Evolutionary conservation across 306 rosid genomes (phyloP).

Genomic region (Prunus dulcis): DNA sequence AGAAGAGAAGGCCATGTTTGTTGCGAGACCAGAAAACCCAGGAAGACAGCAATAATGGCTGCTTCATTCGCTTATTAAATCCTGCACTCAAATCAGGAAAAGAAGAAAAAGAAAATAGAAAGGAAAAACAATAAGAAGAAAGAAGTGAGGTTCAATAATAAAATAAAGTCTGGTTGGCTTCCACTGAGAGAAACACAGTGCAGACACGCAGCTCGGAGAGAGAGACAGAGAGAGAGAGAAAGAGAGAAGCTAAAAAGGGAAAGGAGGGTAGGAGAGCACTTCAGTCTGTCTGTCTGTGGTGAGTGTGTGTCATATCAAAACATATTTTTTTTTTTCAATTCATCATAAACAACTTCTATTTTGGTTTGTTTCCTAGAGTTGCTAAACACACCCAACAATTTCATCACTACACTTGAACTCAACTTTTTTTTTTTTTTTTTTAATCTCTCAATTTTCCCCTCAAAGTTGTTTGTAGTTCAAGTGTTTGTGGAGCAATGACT

Average conservation of each 20-base stretch:
- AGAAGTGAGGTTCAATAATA: background rate
- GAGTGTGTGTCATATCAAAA: too few species aligned
- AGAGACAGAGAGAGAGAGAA: background rate
- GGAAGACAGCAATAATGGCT: slow-evolving; percentile 33
- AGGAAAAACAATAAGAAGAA: background rate
- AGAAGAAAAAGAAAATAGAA: background rate
- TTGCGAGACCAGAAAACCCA: slow-evolving; percentile 31
- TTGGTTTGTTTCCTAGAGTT: too few species aligned
- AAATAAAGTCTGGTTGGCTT: background rate
- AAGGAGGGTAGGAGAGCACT: background rate
- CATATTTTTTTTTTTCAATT: too few species aligned
- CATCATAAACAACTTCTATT: too few species aligned
- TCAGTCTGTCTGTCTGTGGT: too few species aligned
- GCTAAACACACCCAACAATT: too few species aligned
- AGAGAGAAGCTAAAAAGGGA: background rate
- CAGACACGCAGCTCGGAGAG: slow-evolving; percentile 7
- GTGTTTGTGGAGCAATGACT: too few species aligned
- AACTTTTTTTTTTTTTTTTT: too few species aligned
- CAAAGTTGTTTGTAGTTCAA: too few species aligned
- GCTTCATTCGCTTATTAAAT: slow-evolving; percentile 37
- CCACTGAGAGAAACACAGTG: slow-evolving; percentile 15
- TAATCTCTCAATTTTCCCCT: too few species aligned
- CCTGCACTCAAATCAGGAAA: background rate
- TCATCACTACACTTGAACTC: too few species aligned
- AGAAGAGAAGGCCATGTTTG: slow-evolving; percentile 52